These are phyloP conservation scores for Lophiotrema nucula DNA, from an alignment of 495 filamentous ascomycete species.

Conservation along the genomic window DNA sequence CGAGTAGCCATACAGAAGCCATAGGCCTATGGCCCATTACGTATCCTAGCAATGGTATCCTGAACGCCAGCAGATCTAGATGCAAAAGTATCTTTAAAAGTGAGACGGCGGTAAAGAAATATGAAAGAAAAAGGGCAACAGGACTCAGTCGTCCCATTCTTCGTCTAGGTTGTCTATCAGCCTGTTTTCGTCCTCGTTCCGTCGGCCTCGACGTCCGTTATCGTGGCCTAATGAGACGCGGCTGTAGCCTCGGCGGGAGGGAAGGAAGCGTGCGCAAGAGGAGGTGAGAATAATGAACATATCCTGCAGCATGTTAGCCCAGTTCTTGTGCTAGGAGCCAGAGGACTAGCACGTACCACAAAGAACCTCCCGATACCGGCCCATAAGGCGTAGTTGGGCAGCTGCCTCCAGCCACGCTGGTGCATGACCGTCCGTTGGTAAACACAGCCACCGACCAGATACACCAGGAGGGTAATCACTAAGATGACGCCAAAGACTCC, in stretches of 20 bases:
- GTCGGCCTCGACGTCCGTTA: constrained; percentile 37
- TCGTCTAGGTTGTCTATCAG: constrained; percentile 96
- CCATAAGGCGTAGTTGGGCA: constrained; percentile 94
- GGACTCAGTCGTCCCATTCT: constrained; percentile 60
- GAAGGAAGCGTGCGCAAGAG: constrained; percentile 67
- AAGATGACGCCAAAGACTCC: constrained; percentile 93
- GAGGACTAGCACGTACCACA: constrained; percentile 57
- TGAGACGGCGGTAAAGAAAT: not conserved
- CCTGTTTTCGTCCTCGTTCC: constrained; percentile 78
- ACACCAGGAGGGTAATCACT: constrained; percentile 78
- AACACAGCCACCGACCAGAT: constrained; percentile 86
- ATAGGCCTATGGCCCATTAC: no score
- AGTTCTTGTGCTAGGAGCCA: constrained; percentile 1
- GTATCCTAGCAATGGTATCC: no score
- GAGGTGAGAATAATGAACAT: constrained; percentile 76
- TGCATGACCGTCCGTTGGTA: constrained; percentile 96
- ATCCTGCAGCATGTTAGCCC: constrained; percentile 56
- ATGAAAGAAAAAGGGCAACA: not conserved
- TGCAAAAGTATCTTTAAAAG: not conserved
- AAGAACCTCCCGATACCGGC: constrained; percentile 80
- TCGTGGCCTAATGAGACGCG: constrained; percentile 43
- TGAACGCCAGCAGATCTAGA: not conserved
- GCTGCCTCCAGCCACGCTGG: constrained; percentile 90
- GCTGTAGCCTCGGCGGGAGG: constrained; percentile 62
- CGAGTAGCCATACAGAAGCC: no score